A percentile compares a stretch with the other conserved stretches of the same genome.
These are phyloP conservation scores for Phaeoacremonium minimum DNA, from an alignment of 2,329 filamentous ascomycete species.

Conservation along the genomic window DNA sequence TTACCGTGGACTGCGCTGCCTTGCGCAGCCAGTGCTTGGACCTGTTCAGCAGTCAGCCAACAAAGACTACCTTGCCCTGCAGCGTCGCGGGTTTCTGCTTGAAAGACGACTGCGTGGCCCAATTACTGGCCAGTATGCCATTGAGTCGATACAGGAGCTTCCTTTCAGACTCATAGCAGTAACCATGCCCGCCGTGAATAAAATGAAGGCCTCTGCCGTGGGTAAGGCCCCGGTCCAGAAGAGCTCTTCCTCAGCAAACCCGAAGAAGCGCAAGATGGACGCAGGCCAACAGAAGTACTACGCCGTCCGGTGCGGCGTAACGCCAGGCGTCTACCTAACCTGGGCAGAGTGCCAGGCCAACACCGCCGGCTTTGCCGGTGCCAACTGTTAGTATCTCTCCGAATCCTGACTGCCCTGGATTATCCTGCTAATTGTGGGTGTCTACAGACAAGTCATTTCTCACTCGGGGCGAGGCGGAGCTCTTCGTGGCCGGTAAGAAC, in stretches of 20 bases:
- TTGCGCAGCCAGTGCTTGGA: no score
- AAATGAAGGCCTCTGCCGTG: conserved; percentile 3
- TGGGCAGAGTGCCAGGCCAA: conserved; percentile 60
- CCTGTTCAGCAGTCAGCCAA: no score
- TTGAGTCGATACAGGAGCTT: no score
- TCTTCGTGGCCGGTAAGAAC: conserved; percentile 64
- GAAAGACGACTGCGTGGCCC: no score
- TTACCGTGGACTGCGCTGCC: no score
- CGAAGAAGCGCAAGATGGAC: conserved; percentile 46
- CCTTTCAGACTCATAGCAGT: no score
- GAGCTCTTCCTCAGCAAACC: no score
- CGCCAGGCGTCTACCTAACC: conserved; percentile 56
- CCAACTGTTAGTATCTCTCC: conserved; percentile 54
- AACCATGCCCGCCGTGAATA: conserved; percentile 7
- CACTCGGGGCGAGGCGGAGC: conserved; percentile 69
- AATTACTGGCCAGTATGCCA: no score
- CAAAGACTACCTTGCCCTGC: no score
- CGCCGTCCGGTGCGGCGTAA: conserved; percentile 53
- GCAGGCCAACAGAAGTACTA: conserved; percentile 51
- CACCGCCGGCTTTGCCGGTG: conserved; percentile 58
- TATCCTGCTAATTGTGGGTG: conserved; percentile 7
- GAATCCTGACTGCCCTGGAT: background rate
- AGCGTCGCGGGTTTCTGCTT: no score
- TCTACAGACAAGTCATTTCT: conserved; percentile 73
- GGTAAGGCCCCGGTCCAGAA: no score